Evolutionary conservation across 805 yeast species (phyloP).

Genomic region (Trichomonascus vanleenenianus): DNA sequence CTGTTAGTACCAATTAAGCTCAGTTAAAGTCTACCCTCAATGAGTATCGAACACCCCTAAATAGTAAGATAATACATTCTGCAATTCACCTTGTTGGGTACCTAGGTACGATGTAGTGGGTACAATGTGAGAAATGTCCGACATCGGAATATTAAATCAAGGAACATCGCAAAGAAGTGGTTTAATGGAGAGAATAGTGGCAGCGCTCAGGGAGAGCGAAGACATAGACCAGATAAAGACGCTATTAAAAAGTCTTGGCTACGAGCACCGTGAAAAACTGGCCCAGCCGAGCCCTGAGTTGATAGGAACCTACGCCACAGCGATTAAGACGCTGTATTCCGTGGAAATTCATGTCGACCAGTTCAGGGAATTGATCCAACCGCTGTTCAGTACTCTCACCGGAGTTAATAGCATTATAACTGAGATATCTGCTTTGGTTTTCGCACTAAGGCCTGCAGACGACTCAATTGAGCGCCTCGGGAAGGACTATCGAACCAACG

Average conservation of each 20-base stretch:
- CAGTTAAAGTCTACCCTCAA: too few relatives aligned
- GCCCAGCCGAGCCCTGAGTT: not conserved
- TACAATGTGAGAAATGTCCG: not conserved
- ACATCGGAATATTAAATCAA: not conserved
- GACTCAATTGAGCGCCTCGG: not conserved
- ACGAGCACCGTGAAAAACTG: not conserved
- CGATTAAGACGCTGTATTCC: conserved; percentile 7
- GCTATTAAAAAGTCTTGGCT: not conserved
- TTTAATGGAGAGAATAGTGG: not conserved
- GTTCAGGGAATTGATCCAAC: not conserved
- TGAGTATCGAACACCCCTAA: too few relatives aligned
- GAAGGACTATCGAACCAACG: not conserved
- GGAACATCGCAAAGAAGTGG: too few relatives aligned
- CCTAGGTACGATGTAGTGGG: too few relatives aligned
- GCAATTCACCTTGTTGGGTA: too few relatives aligned
- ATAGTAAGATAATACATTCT: too few relatives aligned
- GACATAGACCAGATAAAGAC: conserved; percentile 1
- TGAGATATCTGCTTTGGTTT: not conserved
- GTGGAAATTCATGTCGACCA: not conserved
- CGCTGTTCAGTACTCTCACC: not conserved
- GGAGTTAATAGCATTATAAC: conserved; percentile 2
- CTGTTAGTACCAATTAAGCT: too few relatives aligned
- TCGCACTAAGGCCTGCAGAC: not conserved
- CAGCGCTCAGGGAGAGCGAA: not conserved
- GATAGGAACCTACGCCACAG: conserved; percentile 3